A percentile compares a stretch with the other conserved stretches of the same genome.
Evolutionary conservation across 2,329 filamentous ascomycete genomes (phyloP).

Genomic region (Zymoseptoria brevis): DNA sequence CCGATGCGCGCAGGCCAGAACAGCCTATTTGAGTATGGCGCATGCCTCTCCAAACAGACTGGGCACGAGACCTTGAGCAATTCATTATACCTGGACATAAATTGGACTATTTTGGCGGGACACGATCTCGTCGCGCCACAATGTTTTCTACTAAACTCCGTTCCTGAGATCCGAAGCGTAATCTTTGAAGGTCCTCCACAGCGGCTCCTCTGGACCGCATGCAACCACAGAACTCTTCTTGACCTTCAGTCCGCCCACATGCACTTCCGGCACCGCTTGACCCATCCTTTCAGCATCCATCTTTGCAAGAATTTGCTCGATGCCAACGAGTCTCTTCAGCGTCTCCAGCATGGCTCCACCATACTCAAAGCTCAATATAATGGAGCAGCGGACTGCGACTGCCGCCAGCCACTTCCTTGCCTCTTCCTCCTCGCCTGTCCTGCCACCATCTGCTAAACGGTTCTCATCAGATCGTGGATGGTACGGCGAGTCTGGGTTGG

Average conservation of each 20-base stretch:
- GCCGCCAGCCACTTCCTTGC: conserved; percentile 26
- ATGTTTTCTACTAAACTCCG: neutral
- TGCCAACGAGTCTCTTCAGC: conserved; percentile 21
- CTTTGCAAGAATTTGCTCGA: conserved; percentile 19
- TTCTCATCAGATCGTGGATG: conserved; percentile 6
- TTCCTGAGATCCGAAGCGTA: conserved; percentile 13
- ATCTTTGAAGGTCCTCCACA: conserved; percentile 11
- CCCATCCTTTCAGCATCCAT: conserved; percentile 3
- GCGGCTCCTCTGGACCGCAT: conserved; percentile 4
- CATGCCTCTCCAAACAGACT: neutral
- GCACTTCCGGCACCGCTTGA: neutral
- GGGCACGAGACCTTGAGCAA: neutral
- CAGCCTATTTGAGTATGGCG: neutral
- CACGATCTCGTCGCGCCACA: neutral
- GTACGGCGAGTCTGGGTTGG: conserved; percentile 13
- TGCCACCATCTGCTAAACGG: neutral
- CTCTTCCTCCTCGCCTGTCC: conserved; percentile 18
- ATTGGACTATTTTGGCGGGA: neutral
- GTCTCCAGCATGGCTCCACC: conserved; percentile 22
- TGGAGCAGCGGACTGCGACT: conserved; percentile 24
- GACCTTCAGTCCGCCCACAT: neutral
- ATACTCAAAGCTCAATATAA: conserved; percentile 27
- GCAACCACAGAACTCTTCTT: neutral
- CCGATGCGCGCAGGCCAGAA: neutral
- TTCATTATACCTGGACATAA: too few relatives aligned